Percentiles rank a stretch among this genome's conserved stretches.
Conservation (phyloP, 768 basidiomycete species). For the Pleurotus tuoliensis region DNA sequence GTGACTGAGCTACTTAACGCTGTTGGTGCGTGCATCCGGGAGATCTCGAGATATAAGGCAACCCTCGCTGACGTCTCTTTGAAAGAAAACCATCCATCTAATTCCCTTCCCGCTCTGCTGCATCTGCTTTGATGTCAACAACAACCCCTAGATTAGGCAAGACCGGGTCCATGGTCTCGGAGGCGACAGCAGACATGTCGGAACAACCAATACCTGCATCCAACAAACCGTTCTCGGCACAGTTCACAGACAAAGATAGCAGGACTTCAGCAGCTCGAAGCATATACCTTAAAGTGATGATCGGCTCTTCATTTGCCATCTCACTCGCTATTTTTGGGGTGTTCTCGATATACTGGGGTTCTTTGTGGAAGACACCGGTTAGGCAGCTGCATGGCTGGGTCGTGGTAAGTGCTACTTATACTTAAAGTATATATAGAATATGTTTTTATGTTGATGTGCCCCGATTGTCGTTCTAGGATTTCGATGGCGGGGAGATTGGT, state of each 20-base stretch:
- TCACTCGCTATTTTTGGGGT: conserved; percentile 43
- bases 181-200: not conserved
- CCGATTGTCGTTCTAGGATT: conserved; percentile 38
- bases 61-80: no score
- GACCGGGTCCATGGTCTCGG: not conserved
- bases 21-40: no score
- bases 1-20: no score
- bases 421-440: not conserved
- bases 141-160: not conserved
- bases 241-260: conserved; percentile 26
- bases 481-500: conserved; percentile 54
- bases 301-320: conserved; percentile 30
- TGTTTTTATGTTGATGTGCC: not conserved
- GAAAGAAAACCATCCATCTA: no score
- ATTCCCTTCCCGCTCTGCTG: no score
- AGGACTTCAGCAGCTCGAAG: conserved; percentile 25
- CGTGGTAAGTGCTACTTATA: conserved; percentile 34
- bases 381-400: conserved; percentile 51
- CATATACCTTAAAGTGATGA: conserved; percentile 43
- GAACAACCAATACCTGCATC: not conserved
- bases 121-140: no score
- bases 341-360: conserved; percentile 56
- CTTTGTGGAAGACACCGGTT: conserved; percentile 41
- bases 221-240: conserved; percentile 15
- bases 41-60: no score